Conservation (phyloP, 768 basidiomycete species). For the Boletus insuetus region DNA sequence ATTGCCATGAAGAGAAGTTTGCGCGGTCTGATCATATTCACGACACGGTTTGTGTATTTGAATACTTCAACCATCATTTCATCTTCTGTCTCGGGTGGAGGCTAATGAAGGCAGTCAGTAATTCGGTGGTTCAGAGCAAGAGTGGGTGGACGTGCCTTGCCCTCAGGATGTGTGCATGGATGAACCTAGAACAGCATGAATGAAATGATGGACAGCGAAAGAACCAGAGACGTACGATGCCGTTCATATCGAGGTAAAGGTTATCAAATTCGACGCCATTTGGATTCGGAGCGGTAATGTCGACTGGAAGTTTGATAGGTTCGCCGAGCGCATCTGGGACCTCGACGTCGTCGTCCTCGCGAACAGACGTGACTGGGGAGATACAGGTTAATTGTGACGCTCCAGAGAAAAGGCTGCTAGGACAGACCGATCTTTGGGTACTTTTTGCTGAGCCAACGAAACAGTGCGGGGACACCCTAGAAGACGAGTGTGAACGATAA, state of each 20-base stretch:
- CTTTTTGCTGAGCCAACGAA: constrained; percentile 98
- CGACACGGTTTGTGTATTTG: constrained; percentile 93
- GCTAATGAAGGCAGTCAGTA: constrained; percentile 42
- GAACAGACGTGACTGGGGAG: constrained; percentile 64
- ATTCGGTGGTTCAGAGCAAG: background rate
- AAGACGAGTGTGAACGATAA: constrained; percentile 5
- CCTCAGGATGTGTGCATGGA: constrained; percentile 99
- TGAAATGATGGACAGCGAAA: background rate
- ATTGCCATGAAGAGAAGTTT: constrained; percentile 98
- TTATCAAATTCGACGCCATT: constrained; percentile 96
- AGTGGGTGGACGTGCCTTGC: constrained; percentile 55
- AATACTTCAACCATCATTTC: constrained; percentile 99
- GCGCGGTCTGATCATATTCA: constrained; percentile 94
- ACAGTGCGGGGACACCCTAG: constrained; percentile 96
- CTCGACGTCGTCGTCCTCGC: constrained; percentile 79
- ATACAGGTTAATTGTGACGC: background rate
- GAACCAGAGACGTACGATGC: constrained; percentile 61
- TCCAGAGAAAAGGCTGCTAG: background rate
- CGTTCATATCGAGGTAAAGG: constrained; percentile 99
- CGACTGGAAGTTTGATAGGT: constrained; percentile 69
- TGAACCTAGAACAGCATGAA: constrained; percentile 60
- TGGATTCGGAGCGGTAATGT: constrained; percentile 82
- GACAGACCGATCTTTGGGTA: constrained; percentile 92
- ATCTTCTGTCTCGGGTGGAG: constrained; percentile 95
- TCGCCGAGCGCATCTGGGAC: constrained; percentile 66